phyloP scores from a whole-genome alignment of 164 flowering plant genomes.

The Aristolochia contorta region DNA sequence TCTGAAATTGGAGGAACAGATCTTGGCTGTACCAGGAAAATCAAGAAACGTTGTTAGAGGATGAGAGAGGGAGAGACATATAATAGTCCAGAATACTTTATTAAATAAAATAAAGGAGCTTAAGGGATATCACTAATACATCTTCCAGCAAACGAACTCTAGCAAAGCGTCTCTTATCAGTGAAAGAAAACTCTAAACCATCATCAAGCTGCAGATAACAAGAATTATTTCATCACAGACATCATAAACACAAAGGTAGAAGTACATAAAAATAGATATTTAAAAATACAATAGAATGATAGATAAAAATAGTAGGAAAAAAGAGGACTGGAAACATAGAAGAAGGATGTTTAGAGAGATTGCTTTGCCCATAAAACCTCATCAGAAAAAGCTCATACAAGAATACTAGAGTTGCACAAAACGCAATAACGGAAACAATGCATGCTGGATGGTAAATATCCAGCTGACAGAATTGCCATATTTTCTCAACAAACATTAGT shows the following conservation, averaged over 20 bases:
- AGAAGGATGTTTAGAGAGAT: no score
- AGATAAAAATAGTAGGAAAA: no score
- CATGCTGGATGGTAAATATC: no score
- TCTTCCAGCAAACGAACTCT: slow-evolving; percentile 89
- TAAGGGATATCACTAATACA: slow-evolving; percentile 29
- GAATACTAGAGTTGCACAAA: no score
- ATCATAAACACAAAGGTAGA: neutral
- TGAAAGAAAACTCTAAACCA: slow-evolving; percentile 93
- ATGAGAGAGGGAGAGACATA: neutral
- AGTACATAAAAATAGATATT: neutral
- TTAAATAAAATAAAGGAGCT: no score
- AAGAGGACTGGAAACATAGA: no score
- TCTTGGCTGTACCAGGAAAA: slow-evolving; percentile 52
- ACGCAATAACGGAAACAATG: no score
- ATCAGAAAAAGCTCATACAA: no score
- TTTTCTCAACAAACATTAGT: no score
- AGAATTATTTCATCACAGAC: neutral
- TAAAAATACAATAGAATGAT: neutral
- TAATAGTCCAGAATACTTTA: no score
- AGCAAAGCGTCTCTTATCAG: slow-evolving; percentile 96
- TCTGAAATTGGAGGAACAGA: slow-evolving; percentile 81
- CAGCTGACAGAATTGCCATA: no score
- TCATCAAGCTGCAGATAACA: slow-evolving; percentile 63
- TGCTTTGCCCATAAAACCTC: no score
- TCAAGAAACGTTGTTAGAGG: neutral